Conservation (phyloP, 176 grass and related monocot species). For the Aegilops longissima region DNA sequence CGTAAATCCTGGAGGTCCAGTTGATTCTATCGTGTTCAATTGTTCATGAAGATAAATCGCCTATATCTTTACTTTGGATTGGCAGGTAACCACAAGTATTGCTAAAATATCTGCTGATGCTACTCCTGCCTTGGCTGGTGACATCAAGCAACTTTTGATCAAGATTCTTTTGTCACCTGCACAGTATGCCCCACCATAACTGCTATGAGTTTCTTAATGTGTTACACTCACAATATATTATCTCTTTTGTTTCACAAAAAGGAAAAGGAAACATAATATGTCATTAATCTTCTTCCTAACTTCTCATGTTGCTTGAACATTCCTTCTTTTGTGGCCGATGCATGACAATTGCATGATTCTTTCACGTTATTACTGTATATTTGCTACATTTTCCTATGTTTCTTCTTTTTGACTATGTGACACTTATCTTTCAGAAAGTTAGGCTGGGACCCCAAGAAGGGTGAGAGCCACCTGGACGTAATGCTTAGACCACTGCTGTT, state of each 20-base stretch:
- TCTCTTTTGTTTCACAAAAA: constrained; percentile 5
- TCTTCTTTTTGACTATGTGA: background rate
- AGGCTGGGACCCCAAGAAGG: constrained; percentile 73
- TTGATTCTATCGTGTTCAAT: constrained; percentile 7
- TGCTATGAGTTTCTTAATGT: constrained; percentile 26
- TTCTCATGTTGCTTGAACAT: constrained; percentile 5
- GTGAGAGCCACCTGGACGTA: constrained; percentile 66
- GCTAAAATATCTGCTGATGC: constrained; percentile 65
- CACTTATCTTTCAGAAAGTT: constrained; percentile 60
- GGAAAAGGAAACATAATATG: background rate
- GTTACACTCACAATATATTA: background rate
- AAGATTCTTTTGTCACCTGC: constrained; percentile 67
- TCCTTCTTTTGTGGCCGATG: constrained; percentile 17
- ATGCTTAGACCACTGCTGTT: constrained; percentile 78
- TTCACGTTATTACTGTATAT: background rate
- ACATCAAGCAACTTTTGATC: constrained; percentile 74
- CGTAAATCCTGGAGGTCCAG: constrained; percentile 31
- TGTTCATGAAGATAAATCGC: constrained; percentile 1
- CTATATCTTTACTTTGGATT: constrained; percentile 18
- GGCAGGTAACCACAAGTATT: constrained; percentile 60
- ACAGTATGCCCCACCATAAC: constrained; percentile 51
- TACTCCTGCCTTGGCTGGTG: constrained; percentile 55
- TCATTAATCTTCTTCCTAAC: constrained; percentile 7
- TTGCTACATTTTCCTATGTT: background rate
- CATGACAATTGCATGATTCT: background rate